Percentiles rank a stretch among this genome's conserved stretches.
Evolutionary conservation across 768 basidiomycete species (phyloP).

Genomic region (Russula sp.): DNA sequence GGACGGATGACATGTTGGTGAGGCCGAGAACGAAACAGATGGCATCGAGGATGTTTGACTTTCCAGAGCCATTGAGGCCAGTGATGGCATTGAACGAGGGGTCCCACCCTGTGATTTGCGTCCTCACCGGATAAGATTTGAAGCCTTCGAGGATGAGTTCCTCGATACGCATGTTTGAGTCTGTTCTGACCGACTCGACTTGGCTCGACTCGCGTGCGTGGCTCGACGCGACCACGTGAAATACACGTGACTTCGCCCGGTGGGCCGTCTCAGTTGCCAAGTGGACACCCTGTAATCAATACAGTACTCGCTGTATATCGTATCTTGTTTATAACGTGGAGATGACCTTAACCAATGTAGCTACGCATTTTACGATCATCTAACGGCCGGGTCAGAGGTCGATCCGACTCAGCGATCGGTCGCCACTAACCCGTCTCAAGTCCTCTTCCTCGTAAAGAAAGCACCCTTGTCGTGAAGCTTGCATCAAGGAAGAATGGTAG

Average conservation of each 20-base stretch:
- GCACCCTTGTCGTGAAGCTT: no score
- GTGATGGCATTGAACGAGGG: conserved; percentile 98
- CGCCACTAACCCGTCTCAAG: no score
- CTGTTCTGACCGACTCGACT: neutral
- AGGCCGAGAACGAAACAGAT: conserved; percentile 98
- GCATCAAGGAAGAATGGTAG: no score
- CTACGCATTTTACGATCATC: no score
- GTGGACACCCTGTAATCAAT: no score
- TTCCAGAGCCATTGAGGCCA: conserved; percentile 91
- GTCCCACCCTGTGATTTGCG: conserved; percentile 96
- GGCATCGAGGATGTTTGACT: conserved; percentile 98
- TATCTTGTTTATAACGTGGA: no score
- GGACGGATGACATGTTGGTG: conserved; percentile 89
- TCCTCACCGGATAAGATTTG: conserved; percentile 96
- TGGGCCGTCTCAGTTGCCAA: no score
- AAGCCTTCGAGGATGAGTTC: conserved; percentile 53
- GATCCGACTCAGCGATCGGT: no score
- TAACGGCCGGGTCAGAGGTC: no score
- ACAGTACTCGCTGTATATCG: no score
- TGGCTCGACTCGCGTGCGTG: neutral
- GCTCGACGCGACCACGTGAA: conserved; percentile 14
- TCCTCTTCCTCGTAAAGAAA: no score
- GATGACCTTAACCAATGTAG: no score
- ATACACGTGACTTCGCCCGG: neutral
- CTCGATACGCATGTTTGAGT: conserved; percentile 19